A percentile compares a stretch with the other conserved stretches of the same genome.
phyloP scores from a whole-genome alignment of 352 stramenopile species.

The Globisporangium acanthophoron region DNA sequence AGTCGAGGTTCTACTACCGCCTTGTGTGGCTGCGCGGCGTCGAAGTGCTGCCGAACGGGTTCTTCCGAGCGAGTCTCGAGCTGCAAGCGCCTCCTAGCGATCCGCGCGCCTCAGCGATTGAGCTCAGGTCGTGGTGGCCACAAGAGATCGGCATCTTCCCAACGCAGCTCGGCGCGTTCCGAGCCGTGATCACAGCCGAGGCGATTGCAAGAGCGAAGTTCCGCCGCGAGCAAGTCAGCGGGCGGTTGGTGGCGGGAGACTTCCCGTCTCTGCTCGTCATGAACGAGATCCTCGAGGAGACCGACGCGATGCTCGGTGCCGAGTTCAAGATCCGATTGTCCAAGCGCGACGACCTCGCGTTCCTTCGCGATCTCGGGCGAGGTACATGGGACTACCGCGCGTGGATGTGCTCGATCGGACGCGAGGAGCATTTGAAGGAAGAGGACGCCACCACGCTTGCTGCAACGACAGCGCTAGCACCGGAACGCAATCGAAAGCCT shows the following conservation, averaged over 20 bases:
- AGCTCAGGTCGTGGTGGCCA: constrained; percentile 23
- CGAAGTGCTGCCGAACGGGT: constrained; percentile 54
- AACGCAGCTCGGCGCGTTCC: constrained; percentile 45
- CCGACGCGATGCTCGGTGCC: constrained; percentile 25
- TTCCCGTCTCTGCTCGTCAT: constrained; percentile 43
- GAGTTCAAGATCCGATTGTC: constrained; percentile 41
- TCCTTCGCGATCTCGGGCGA: constrained; percentile 25
- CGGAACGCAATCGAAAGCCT: background rate
- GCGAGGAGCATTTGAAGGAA: constrained; percentile 33
- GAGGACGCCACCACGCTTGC: constrained; percentile 29
- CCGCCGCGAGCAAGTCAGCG: constrained; percentile 35
- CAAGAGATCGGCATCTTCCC: constrained; percentile 48
- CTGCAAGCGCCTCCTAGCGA: constrained; percentile 21
- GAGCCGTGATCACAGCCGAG: constrained; percentile 55
- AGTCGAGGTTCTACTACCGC: constrained; percentile 34
- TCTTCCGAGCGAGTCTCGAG: constrained; percentile 45
- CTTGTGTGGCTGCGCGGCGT: constrained; percentile 69
- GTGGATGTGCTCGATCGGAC: constrained; percentile 45
- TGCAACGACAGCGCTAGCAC: background rate
- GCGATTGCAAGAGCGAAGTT: constrained; percentile 41
- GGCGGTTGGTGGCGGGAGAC: constrained; percentile 14
- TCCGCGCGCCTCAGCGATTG: background rate
- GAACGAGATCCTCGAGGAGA: constrained; percentile 43
- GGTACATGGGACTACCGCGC: constrained; percentile 34
- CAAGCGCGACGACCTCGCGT: constrained; percentile 29